Conservation (phyloP, 2,329 filamentous ascomycete genomes). For the Onygena corvina region DNA sequence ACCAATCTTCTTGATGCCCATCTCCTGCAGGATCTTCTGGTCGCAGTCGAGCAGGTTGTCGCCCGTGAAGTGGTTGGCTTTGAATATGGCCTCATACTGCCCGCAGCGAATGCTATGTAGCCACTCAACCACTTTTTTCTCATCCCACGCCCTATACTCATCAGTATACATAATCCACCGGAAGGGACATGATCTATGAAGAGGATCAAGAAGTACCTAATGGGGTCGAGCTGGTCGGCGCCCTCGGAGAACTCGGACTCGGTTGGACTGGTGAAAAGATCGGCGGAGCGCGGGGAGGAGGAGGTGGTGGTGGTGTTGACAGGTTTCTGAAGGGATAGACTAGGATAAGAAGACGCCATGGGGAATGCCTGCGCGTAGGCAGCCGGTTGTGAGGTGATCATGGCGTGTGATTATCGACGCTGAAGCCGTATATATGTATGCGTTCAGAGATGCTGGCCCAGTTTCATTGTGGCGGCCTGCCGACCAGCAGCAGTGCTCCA, state of each 20-base stretch:
- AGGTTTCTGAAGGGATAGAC: slow-evolving; percentile 8
- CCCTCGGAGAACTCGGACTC: slow-evolving; percentile 83
- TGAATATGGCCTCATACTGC: slow-evolving; percentile 86
- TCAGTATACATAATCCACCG: neutral
- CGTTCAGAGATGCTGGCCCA: too few relatives aligned
- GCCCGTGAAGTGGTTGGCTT: slow-evolving; percentile 89
- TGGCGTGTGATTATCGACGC: slow-evolving; percentile 1
- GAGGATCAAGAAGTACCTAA: slow-evolving; percentile 44
- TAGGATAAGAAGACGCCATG: slow-evolving; percentile 1
- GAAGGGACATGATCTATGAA: too few relatives aligned
- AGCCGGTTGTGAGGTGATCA: slow-evolving; percentile 13
- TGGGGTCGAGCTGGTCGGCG: slow-evolving; percentile 59
- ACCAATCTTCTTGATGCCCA: slow-evolving; percentile 96
- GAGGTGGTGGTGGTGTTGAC: too few relatives aligned
- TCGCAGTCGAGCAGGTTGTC: slow-evolving; percentile 96
- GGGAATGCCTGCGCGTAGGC: slow-evolving; percentile 5
- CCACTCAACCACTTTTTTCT: slow-evolving; percentile 84
- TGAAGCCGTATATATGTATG: too few relatives aligned
- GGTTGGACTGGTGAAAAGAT: slow-evolving; percentile 62
- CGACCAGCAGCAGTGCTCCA: neutral
- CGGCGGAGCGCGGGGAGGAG: slow-evolving; percentile 22
- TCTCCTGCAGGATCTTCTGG: slow-evolving; percentile 89
- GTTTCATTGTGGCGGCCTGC: too few relatives aligned
- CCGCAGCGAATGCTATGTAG: slow-evolving; percentile 80
- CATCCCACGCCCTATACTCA: slow-evolving; percentile 58